These are phyloP conservation scores for Botrytis galanthina DNA, from an alignment of 2,329 filamentous ascomycete species.

Conservation along the genomic window DNA sequence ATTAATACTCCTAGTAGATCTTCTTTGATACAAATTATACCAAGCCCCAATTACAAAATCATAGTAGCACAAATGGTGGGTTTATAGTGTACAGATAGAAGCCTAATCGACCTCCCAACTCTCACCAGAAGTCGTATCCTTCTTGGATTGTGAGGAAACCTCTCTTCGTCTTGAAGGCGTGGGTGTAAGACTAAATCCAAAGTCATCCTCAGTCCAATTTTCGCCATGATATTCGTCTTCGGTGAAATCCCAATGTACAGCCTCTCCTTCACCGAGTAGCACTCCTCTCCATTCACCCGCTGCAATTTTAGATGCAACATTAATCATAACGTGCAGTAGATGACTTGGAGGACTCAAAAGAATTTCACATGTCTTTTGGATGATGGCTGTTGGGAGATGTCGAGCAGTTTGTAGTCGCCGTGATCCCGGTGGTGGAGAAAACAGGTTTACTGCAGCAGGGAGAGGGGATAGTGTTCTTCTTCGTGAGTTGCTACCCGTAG, in stretches of 20 bases:
- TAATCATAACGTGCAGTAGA: conserved; percentile 74
- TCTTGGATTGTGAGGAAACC: background rate
- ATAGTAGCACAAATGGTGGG: conserved; percentile 7
- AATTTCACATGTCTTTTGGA: conserved; percentile 74
- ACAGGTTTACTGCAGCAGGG: conserved; percentile 65
- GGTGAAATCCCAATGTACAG: conserved; percentile 58
- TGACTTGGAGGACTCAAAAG: conserved; percentile 78
- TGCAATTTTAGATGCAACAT: conserved; percentile 74
- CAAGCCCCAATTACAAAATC: background rate
- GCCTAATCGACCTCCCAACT: conserved; percentile 32
- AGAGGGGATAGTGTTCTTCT: conserved; percentile 64
- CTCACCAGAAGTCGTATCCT: conserved; percentile 15
- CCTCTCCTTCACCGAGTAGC: conserved; percentile 53
- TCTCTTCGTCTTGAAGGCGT: conserved; percentile 17
- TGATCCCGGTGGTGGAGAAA: conserved; percentile 49
- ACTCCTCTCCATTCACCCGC: conserved; percentile 61
- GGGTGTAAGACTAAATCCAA: conserved; percentile 43
- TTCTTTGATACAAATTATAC: background rate
- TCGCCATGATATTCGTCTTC: conserved; percentile 47
- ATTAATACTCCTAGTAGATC: background rate
- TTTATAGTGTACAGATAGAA: conserved; percentile 5
- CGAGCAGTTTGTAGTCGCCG: conserved; percentile 47
- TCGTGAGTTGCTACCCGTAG: conserved; percentile 50
- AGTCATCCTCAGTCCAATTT: conserved; percentile 58
- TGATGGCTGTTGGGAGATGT: conserved; percentile 60